A percentile compares a stretch with the other conserved stretches of the same genome.
phyloP scores from a whole-genome alignment of 345 rosid genomes.

The Microthlaspi erraticum region DNA sequence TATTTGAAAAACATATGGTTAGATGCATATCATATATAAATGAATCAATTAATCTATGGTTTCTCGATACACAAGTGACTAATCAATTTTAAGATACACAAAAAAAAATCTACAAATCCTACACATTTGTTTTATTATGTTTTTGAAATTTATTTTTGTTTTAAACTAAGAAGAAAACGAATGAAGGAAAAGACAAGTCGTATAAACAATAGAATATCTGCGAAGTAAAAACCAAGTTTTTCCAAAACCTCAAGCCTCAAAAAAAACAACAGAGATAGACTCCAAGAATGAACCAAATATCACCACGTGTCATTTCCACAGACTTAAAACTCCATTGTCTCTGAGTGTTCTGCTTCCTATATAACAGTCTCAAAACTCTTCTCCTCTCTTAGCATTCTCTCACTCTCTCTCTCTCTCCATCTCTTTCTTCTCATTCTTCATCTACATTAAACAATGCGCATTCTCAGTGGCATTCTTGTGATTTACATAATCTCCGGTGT shows the following conservation, averaged over 20 bases:
- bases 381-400: conserved; percentile 18
- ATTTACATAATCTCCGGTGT: conserved; percentile 32
- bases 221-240: conserved; percentile 19
- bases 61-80: neutral
- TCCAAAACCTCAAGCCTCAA: conserved; percentile 20
- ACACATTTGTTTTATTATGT: conserved; percentile 2
- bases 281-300: conserved; percentile 44
- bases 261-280: conserved; percentile 33
- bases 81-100: neutral
- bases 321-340: conserved; percentile 24
- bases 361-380: conserved; percentile 44
- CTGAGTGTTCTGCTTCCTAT: conserved; percentile 29
- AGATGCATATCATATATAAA: neutral
- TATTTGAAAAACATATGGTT: neutral
- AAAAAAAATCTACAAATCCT: neutral
- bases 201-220: conserved; percentile 33
- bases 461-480: conserved; percentile 33
- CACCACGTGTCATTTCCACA: conserved; percentile 54
- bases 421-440: conserved; percentile 25
- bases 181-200: conserved; percentile 27
- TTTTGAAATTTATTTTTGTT: neutral
- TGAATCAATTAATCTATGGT: no score
- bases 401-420: conserved; percentile 2
- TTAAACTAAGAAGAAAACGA: neutral
- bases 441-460: conserved; percentile 32